These are phyloP conservation scores for sorghum (Sorghum bicolor) DNA, from an alignment of 176 grass and related monocot species.

Conservation along the genomic window Sorghum_bicolor_NCBIv3 NC_012871.2:60977001-60977500, in stretches of 20 bases:
- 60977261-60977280: too few species aligned
- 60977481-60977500: neutral
- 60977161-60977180: constrained; percentile 16
- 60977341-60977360: neutral
- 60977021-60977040: neutral
- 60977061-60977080: constrained; percentile 1
- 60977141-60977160: neutral
- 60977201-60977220: neutral
- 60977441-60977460: too few species aligned
- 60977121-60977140: constrained; percentile 5
- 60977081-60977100: neutral
- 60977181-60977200: constrained; percentile 12
- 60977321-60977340: neutral
- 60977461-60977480: too few species aligned
- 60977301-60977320: neutral
- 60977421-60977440: neutral
- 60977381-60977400: neutral
- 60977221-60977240: neutral
- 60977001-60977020: constrained; percentile 23
- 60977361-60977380: neutral
- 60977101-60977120: constrained; percentile 13
- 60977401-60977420: neutral
- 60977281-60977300: neutral
- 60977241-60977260: neutral
- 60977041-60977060: neutral